Conservation (phyloP, 2,329 filamentous ascomycete genomes). For the Fusarium sarcochroum region DNA sequence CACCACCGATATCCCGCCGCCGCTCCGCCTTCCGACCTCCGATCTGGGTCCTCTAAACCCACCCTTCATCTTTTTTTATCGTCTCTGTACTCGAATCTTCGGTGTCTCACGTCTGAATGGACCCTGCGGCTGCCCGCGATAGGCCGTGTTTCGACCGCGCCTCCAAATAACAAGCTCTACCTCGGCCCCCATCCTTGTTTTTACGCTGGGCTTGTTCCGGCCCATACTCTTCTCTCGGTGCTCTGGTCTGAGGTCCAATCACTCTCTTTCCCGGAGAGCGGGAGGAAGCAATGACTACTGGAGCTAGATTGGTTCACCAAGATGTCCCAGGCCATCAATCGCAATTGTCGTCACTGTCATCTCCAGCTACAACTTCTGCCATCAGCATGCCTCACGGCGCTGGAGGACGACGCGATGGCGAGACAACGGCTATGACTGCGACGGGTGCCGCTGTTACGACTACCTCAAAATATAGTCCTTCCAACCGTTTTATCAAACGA, state of each 20-base stretch:
- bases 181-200: constrained; percentile 7
- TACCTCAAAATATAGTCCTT: constrained; percentile 23
- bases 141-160: constrained; percentile 50
- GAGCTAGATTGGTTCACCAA: constrained; percentile 56
- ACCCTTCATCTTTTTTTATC: constrained; percentile 21
- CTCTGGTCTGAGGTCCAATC: constrained; percentile 40
- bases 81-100: constrained; percentile 32
- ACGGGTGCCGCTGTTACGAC: constrained; percentile 33
- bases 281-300: constrained; percentile 55
- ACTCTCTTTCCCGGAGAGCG: constrained; percentile 38
- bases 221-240: constrained; percentile 12
- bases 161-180: constrained; percentile 39
- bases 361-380: constrained; percentile 46
- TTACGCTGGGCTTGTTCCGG: constrained; percentile 19
- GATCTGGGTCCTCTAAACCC: constrained; percentile 33
- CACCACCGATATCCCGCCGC: constrained; percentile 41
- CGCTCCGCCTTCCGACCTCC: constrained; percentile 41
- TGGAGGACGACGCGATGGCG: constrained; percentile 50
- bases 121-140: constrained; percentile 43
- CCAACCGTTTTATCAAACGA: constrained; percentile 71
- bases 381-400: constrained; percentile 48
- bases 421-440: constrained; percentile 45
- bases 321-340: constrained; percentile 55
- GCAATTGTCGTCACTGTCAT: constrained; percentile 45
- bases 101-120: constrained; percentile 47